Conservation (phyloP, 306 rosid genomes). For the Citrullus amarus region DNA sequence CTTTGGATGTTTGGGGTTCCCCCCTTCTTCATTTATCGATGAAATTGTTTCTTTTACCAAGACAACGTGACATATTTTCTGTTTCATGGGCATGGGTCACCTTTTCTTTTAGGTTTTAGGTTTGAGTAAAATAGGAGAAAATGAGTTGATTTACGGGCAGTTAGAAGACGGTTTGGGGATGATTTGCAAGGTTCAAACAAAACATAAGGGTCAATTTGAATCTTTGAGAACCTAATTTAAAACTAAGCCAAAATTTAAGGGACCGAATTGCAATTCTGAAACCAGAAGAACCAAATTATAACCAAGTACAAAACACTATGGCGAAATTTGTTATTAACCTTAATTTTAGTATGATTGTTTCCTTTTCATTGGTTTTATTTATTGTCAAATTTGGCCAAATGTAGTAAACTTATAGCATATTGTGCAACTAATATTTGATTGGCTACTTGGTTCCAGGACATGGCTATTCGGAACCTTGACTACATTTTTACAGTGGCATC, state of each 20-base stretch:
- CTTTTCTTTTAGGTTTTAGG: background rate
- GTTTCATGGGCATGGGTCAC: background rate
- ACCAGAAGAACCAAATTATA: background rate
- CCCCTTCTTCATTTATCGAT: too few species aligned
- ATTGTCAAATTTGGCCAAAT: background rate
- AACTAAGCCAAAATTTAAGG: background rate
- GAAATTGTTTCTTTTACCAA: too few species aligned
- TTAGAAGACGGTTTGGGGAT: background rate
- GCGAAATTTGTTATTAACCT: background rate
- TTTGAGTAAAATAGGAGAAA: background rate
- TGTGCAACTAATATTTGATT: background rate
- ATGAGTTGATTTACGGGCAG: background rate
- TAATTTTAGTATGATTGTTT: background rate
- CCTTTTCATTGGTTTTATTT: background rate
- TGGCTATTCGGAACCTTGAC: conserved; percentile 80
- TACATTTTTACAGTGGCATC: conserved; percentile 61
- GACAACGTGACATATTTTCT: background rate
- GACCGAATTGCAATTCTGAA: background rate
- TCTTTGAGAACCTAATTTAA: background rate
- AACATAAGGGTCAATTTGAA: background rate
- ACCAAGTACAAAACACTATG: background rate
- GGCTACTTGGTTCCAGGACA: conserved; percentile 42
- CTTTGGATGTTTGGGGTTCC: too few species aligned
- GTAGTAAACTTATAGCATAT: background rate
- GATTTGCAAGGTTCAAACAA: background rate